phyloP scores from a whole-genome alignment of 2,329 filamentous ascomycete genomes.

The Calonectria leucothoes region DNA sequence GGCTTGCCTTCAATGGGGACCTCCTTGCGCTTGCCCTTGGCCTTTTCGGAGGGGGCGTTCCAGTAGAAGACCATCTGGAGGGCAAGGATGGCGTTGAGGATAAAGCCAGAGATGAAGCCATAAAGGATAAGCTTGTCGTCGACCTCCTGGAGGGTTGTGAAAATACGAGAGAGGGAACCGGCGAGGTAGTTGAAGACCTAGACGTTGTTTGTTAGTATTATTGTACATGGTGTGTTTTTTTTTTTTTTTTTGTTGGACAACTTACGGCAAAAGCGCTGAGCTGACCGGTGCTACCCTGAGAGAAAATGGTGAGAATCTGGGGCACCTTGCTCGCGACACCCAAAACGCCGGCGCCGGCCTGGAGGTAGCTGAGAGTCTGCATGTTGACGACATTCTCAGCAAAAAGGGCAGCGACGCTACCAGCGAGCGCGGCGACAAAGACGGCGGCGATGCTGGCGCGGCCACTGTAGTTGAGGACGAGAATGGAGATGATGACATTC shows the following conservation, averaged over 20 bases:
- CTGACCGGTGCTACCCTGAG: constrained; percentile 90
- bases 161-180: constrained; percentile 93
- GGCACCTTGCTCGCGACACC: constrained; percentile 92
- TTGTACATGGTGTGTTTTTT: neutral
- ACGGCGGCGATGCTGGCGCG: constrained; percentile 75
- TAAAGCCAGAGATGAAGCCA: constrained; percentile 90
- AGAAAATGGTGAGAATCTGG: constrained; percentile 89
- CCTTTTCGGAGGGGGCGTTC: constrained; percentile 73
- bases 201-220: constrained; percentile 6
- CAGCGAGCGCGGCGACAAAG: constrained; percentile 82
- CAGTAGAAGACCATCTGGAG: constrained; percentile 97
- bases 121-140: constrained; percentile 97
- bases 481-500: constrained; percentile 87
- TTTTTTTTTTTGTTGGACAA: constrained; percentile 28
- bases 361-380: constrained; percentile 77
- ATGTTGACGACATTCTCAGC: constrained; percentile 72
- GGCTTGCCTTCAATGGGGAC: constrained; percentile 43
- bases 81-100: constrained; percentile 88
- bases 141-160: constrained; percentile 97
- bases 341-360: constrained; percentile 85
- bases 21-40: constrained; percentile 55
- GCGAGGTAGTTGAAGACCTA: constrained; percentile 98
- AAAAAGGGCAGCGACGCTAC: constrained; percentile 77
- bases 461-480: constrained; percentile 88
- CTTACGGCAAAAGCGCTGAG: constrained; percentile 95